Percentiles rank a stretch among this genome's conserved stretches.
These are phyloP conservation scores for Ganoderma lucidum DNA, from an alignment of 1,284 basidiomycete species.

Conservation along the genomic window DNA sequence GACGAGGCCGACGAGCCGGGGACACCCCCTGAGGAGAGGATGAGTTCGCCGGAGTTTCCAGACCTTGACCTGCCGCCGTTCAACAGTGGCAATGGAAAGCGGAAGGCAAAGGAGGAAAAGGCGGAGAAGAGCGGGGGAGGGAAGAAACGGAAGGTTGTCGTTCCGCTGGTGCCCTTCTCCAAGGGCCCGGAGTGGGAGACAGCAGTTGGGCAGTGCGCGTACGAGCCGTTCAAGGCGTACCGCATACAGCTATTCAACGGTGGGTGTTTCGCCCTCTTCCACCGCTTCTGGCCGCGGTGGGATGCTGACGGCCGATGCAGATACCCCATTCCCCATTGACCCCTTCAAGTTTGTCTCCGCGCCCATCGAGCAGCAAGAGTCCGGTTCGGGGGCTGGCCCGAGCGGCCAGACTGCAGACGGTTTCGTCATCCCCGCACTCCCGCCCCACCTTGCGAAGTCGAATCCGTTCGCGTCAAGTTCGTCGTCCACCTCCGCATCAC, in stretches of 20 bases:
- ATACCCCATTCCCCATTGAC: slow-evolving; percentile 76
- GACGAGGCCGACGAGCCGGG: slow-evolving; percentile 64
- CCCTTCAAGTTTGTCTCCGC: slow-evolving; percentile 79
- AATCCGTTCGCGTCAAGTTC: slow-evolving; percentile 6
- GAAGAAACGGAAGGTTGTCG: slow-evolving; percentile 77
- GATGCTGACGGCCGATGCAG: slow-evolving; percentile 47
- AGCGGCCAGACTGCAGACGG: slow-evolving; percentile 25
- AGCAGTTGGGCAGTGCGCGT: slow-evolving; percentile 63
- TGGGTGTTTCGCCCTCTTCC: slow-evolving; percentile 42
- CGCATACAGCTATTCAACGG: slow-evolving; percentile 83
- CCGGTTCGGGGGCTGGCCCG: slow-evolving; percentile 28
- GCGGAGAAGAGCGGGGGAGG: slow-evolving; percentile 17
- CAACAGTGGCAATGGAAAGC: slow-evolving; percentile 62
- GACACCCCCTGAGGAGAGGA: slow-evolving; percentile 50
- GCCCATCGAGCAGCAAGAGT: slow-evolving; percentile 44
- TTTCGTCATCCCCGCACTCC: slow-evolving; percentile 51
- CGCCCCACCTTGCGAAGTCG: slow-evolving; percentile 36
- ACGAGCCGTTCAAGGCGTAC: slow-evolving; percentile 72
- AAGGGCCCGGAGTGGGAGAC: slow-evolving; percentile 84
- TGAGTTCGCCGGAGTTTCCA: slow-evolving; percentile 46
- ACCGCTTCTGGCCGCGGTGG: not conserved
- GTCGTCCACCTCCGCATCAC: slow-evolving; percentile 20
- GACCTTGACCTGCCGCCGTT: slow-evolving; percentile 44
- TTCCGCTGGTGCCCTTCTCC: slow-evolving; percentile 77
- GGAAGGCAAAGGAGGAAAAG: slow-evolving; percentile 37